Percentiles rank a stretch among this genome's conserved stretches.
Evolutionary conservation across 2,329 filamentous ascomycete genomes (phyloP).

Genomic region (Apiospora arundinis): DNA sequence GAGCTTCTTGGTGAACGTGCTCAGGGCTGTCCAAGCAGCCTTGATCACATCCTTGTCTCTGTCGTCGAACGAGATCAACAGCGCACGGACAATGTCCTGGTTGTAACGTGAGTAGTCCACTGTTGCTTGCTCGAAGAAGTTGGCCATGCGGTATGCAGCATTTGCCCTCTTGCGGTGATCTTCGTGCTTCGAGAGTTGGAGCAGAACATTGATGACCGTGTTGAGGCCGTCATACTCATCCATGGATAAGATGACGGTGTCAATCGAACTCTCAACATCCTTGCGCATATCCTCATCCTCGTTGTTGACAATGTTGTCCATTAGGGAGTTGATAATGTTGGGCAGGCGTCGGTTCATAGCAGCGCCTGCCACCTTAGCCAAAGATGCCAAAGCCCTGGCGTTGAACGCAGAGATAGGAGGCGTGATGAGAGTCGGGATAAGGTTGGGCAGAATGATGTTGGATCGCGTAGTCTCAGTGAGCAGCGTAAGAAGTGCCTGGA

Average conservation of each 20-base stretch:
- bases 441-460: constrained; percentile 94
- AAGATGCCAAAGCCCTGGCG: constrained; percentile 87
- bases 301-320: constrained; percentile 86
- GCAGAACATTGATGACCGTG: constrained; percentile 91
- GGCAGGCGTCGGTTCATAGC: constrained; percentile 92
- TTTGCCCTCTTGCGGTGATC: constrained; percentile 84
- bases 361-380: constrained; percentile 88
- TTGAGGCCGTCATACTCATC: constrained; percentile 97
- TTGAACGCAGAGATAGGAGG: constrained; percentile 95
- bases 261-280: constrained; percentile 82
- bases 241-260: constrained; percentile 88
- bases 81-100: constrained; percentile 88
- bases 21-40: constrained; percentile 86
- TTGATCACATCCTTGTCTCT: constrained; percentile 84
- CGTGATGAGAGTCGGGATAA: constrained; percentile 90
- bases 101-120: constrained; percentile 96
- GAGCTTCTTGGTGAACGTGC: constrained; percentile 84
- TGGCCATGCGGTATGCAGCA: constrained; percentile 80
- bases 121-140: constrained; percentile 81
- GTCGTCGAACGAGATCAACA: constrained; percentile 93
- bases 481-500: constrained; percentile 90
- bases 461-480: constrained; percentile 92
- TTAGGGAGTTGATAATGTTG: constrained; percentile 88
- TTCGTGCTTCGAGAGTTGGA: constrained; percentile 87
- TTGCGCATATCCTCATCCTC: constrained; percentile 74